A percentile compares a stretch with the other conserved stretches of the same genome.
Conservation (phyloP, 495 filamentous ascomycete genomes). For the Aspergillus homomorphus region DNA sequence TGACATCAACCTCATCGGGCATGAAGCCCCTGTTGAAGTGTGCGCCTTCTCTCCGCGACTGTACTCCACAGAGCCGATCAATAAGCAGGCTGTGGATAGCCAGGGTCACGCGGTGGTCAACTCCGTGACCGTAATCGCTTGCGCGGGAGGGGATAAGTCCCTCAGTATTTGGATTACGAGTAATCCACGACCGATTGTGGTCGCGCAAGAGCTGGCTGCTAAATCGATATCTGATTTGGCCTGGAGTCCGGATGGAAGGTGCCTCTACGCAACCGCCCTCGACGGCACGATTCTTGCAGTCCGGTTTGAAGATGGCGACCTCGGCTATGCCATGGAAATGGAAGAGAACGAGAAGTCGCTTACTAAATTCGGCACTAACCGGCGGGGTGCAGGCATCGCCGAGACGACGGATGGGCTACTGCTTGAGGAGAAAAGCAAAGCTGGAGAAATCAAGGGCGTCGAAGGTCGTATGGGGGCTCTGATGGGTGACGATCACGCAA, state of each 20-base stretch:
- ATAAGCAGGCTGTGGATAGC: conserved; percentile 41
- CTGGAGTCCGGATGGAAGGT: conserved; percentile 91
- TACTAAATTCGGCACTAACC: conserved; percentile 84
- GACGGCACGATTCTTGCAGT: conserved; percentile 83
- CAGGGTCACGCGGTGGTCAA: conserved; percentile 31
- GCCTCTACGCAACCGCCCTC: conserved; percentile 76
- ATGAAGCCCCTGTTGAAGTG: conserved; percentile 94
- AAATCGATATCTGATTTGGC: conserved; percentile 93
- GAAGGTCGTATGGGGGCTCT: conserved; percentile 95
- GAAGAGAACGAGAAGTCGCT: conserved; percentile 91
- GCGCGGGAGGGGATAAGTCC: conserved; percentile 93
- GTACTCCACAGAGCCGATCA: conserved; percentile 68
- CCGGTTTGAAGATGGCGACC: conserved; percentile 66
- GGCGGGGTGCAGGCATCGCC: conserved; percentile 80
- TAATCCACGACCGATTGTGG: conserved; percentile 82
- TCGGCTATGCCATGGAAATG: conserved; percentile 68
- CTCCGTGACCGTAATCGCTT: conserved; percentile 92
- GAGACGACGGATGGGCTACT: conserved; percentile 85
- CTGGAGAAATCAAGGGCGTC: conserved; percentile 79
- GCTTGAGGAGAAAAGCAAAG: conserved; percentile 88
- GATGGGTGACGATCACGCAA: conserved; percentile 73
- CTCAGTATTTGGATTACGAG: conserved; percentile 97
- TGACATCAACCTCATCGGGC: conserved; percentile 95
- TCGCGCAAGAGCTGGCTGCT: conserved; percentile 77
- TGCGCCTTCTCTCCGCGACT: conserved; percentile 93